Percentiles rank a stretch among this genome's conserved stretches.
phyloP scores from a whole-genome alignment of 768 basidiomycete genomes.

The Boletales sp. region DNA sequence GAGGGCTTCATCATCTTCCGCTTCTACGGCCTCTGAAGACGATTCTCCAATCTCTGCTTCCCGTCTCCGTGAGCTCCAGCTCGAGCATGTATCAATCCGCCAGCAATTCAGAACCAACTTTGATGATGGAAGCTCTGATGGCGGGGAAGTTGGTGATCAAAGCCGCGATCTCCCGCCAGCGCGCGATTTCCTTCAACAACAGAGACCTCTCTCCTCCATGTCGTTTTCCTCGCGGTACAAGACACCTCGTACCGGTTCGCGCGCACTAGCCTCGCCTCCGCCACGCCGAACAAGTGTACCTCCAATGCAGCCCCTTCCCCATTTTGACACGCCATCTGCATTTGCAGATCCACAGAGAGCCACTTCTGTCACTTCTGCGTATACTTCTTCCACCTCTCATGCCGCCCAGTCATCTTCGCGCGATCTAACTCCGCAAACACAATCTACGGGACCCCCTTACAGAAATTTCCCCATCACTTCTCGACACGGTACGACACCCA shows the following conservation, averaged over 20 bases:
- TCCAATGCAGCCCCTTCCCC: constrained; percentile 66
- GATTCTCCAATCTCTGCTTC: constrained; percentile 18
- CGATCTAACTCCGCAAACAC: constrained; percentile 36
- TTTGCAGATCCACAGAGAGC: constrained; percentile 50
- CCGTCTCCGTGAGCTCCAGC: constrained; percentile 14
- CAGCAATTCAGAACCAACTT: constrained; percentile 16
- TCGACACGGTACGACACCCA: constrained; percentile 33
- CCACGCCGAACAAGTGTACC: constrained; percentile 45
- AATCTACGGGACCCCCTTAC: constrained; percentile 35
- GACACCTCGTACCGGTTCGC: constrained; percentile 66
- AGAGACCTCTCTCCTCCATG: constrained; percentile 66
- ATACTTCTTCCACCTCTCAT: constrained; percentile 36
- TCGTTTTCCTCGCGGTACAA: constrained; percentile 71
- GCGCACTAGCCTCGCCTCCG: constrained; percentile 55
- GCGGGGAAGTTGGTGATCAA: constrained; percentile 47
- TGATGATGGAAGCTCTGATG: constrained; percentile 41
- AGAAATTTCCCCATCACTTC: constrained; percentile 32
- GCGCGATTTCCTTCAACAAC: constrained; percentile 36
- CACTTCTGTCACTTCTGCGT: constrained; percentile 35
- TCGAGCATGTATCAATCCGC: background rate
- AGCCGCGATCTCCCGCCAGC: constrained; percentile 39
- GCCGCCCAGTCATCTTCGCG: constrained; percentile 37
- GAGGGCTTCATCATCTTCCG: constrained; percentile 59
- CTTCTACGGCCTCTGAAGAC: constrained; percentile 53
- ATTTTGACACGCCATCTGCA: constrained; percentile 69